Evolutionary conservation across 805 yeast species (phyloP).

Genomic region (Isabelozyma pseudorhagii): DNA sequence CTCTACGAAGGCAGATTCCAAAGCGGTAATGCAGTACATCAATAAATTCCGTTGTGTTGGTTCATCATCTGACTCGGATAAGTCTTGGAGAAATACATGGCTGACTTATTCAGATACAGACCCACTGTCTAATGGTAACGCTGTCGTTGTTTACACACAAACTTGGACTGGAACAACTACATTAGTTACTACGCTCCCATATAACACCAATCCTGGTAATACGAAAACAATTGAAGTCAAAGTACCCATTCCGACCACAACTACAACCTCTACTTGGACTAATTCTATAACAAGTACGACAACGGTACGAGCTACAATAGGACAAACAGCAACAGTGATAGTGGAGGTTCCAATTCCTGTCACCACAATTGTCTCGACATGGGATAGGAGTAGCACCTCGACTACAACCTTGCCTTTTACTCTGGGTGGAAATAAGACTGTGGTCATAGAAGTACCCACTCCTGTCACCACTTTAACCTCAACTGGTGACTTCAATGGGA

Average conservation of each 20-base stretch:
- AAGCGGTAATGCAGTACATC: background rate
- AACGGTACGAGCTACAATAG: slow-evolving; percentile 6
- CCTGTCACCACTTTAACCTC: too few species aligned
- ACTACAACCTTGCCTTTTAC: too few species aligned
- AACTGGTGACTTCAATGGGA: too few species aligned
- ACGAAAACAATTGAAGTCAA: slow-evolving; percentile 11
- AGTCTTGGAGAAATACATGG: too few species aligned
- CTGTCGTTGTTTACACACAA: slow-evolving; percentile 1
- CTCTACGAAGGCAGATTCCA: background rate
- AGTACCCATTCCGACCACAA: slow-evolving; percentile 13
- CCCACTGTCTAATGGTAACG: background rate
- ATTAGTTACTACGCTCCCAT: slow-evolving; percentile 6
- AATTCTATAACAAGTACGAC: slow-evolving; percentile 6
- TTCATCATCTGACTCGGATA: too few species aligned
- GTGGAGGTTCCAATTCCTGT: slow-evolving; percentile 6
- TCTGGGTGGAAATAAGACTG: too few species aligned
- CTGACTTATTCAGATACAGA: background rate
- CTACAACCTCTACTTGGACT: slow-evolving; percentile 13
- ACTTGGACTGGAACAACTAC: slow-evolving; percentile 10
- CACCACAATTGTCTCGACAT: background rate
- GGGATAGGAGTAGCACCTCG: too few species aligned
- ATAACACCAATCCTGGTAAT: slow-evolving; percentile 2
- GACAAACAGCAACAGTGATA: slow-evolving; percentile 8
- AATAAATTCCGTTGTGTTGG: too few species aligned
- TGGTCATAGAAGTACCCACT: too few species aligned